Evolutionary conservation across 1,284 basidiomycete genomes (phyloP).

Genomic region (Tilletiopsis washingtonensis): DNA sequence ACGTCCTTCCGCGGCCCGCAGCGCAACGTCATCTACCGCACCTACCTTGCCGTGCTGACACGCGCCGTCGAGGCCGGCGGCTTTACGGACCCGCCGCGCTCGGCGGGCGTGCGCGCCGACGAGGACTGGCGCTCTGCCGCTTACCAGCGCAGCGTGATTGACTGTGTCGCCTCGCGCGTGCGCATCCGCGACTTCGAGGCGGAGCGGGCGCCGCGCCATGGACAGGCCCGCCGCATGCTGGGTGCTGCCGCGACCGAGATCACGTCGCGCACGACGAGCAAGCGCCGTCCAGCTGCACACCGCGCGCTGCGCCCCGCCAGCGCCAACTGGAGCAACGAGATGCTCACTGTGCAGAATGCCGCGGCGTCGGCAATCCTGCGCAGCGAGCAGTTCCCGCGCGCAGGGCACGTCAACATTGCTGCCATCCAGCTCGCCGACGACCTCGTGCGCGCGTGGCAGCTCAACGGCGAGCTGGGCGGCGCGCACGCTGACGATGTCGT

Average conservation of each 20-base stretch:
- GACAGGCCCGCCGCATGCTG: constrained; percentile 14
- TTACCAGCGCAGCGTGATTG: constrained; percentile 30
- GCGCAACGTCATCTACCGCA: constrained; percentile 37
- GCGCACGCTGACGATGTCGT: constrained; percentile 39
- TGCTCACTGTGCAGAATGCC: constrained; percentile 19
- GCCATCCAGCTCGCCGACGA: constrained; percentile 79
- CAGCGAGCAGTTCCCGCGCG: constrained; percentile 68
- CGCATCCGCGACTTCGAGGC: constrained; percentile 33
- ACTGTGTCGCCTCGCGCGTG: constrained; percentile 29
- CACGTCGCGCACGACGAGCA: constrained; percentile 33
- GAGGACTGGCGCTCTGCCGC: constrained; percentile 37
- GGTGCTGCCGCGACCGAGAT: constrained; percentile 15
- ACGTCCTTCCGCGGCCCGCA: constrained; percentile 39
- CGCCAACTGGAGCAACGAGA: constrained; percentile 37
- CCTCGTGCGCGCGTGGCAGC: constrained; percentile 71
- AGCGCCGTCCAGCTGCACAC: constrained; percentile 24
- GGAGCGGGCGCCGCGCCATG: constrained; percentile 21
- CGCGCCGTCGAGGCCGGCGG: constrained; percentile 20
- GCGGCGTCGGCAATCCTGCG: constrained; percentile 25
- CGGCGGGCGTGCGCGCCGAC: constrained; percentile 11
- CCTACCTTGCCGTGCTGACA: constrained; percentile 35
- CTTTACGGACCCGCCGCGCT: constrained; percentile 21
- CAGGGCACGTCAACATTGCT: constrained; percentile 68
- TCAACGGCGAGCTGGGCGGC: constrained; percentile 37
- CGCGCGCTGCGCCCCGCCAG: constrained; percentile 20